Evolutionary conservation across 257 asterid genomes (phyloP), one percentile per base, ranked within the genome.

Genomic region (Nicotiana noctiflora): DNA sequence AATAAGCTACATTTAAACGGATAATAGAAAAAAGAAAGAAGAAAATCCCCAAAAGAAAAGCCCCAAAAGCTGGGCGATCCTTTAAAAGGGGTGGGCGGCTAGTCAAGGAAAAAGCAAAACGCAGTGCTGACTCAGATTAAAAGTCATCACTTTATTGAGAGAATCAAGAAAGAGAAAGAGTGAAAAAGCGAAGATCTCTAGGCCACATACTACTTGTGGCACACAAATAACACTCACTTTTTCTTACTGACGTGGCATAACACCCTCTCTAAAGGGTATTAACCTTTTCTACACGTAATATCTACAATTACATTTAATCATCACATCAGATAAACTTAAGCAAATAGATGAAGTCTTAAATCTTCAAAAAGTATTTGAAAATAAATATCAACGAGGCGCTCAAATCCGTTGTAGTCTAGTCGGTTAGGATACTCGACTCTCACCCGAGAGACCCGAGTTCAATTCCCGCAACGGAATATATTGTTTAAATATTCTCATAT

Each of bases 131-230:
- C 87, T 91, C 92, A 79, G 90, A 88, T 79, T 21, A 85, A 83
- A 87, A 74, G 74, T 59, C 81, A 87, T 75, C 90, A 89, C 89
- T 81, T 90, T 89, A 80, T 19, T 88, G 81, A 79, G 66, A 84
- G 85, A 82, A 82, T 80, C 81, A 81, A 83, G 84, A 81, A 76
- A 84, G 82, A 79, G 82, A 86, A 86, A 87, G 85, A 77, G 84
- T 79, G 77, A 79, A 83, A 40, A 83, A 78, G 75, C 34, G 85
- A 84, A 75, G 80, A 86, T 87, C 88, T 88, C 63, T 68, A 88
- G 81, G 94, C 97, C 95, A 91, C 97, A 94, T 7, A 91, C 53
- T 90, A 88, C 82, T 90, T 90, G 97, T 93, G 98, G 97, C 90
- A 88, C 76, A 15, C 12, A 74, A 14, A 3, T 49, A 46, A 86